Percentiles rank a stretch among this genome's conserved stretches.
Evolutionary conservation across 2,329 filamentous ascomycete genomes (phyloP).

Genomic region (Colletotrichum sp.): DNA sequence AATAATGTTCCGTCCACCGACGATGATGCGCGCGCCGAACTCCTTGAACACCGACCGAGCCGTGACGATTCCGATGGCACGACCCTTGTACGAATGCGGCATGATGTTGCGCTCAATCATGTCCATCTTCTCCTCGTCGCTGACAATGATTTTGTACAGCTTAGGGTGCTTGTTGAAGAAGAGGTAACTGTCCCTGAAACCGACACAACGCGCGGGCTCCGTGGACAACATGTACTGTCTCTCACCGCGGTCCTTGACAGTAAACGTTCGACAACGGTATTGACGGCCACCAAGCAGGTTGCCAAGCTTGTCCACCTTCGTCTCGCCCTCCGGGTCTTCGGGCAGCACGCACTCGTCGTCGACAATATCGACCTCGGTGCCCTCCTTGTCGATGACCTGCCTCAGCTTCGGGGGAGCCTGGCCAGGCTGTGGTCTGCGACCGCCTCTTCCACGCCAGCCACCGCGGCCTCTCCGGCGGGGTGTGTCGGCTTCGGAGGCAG

Average conservation of each 20-base stretch:
- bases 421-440: slow-evolving; percentile 70
- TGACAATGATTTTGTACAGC: slow-evolving; percentile 97
- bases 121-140: slow-evolving; percentile 95
- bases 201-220: slow-evolving; percentile 93
- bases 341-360: slow-evolving; percentile 92
- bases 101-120: slow-evolving; percentile 96
- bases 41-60: slow-evolving; percentile 96
- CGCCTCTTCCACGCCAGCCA: slow-evolving; percentile 74
- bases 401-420: slow-evolving; percentile 78
- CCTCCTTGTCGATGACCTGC: slow-evolving; percentile 91
- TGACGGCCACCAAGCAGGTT: slow-evolving; percentile 83
- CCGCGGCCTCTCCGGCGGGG: slow-evolving; percentile 70
- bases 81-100: slow-evolving; percentile 97
- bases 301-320: slow-evolving; percentile 90
- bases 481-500: slow-evolving; percentile 59
- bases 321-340: slow-evolving; percentile 86
- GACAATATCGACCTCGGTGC: slow-evolving; percentile 87
- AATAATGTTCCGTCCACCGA: slow-evolving; percentile 82
- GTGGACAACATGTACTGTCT: slow-evolving; percentile 98
- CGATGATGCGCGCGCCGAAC: slow-evolving; percentile 92
- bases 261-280: slow-evolving; percentile 96
- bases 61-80: slow-evolving; percentile 95
- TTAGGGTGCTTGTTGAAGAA: slow-evolving; percentile 99
- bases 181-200: slow-evolving; percentile 96
- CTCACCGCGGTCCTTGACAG: slow-evolving; percentile 80